These are phyloP conservation scores for Solanum rostratum DNA, from an alignment of 257 asterid genomes.

Conservation along the genomic window DNA sequence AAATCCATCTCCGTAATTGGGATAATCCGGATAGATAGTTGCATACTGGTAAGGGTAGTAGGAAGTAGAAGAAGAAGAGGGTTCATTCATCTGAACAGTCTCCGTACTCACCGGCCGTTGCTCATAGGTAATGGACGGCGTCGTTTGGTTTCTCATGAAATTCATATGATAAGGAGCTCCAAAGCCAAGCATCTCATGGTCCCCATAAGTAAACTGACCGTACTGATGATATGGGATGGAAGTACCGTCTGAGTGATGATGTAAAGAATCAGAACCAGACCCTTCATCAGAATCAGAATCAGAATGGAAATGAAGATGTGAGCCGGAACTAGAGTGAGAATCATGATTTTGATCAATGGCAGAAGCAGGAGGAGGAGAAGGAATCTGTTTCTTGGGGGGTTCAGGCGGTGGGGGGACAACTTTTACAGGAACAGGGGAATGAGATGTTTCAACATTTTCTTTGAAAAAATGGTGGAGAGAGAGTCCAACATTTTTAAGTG, in stretches of 20 bases:
- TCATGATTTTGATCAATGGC: not conserved
- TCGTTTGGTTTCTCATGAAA: slow-evolving; percentile 60
- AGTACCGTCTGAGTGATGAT: slow-evolving; percentile 4
- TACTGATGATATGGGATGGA: not conserved
- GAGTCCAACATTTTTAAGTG: not conserved
- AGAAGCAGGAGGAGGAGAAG: not conserved
- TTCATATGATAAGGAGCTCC: slow-evolving; percentile 18
- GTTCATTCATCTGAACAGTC: slow-evolving; percentile 54
- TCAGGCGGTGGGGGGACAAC: slow-evolving; percentile 45
- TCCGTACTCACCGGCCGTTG: slow-evolving; percentile 64
- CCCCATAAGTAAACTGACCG: slow-evolving; percentile 3
- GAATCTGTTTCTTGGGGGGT: slow-evolving; percentile 20
- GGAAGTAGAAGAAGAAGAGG: slow-evolving; percentile 28
- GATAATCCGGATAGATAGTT: slow-evolving; percentile 26
- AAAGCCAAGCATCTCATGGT: not conserved
- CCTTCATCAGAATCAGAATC: slow-evolving; percentile 33
- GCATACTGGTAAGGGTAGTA: slow-evolving; percentile 20
- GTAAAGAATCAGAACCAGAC: slow-evolving; percentile 37
- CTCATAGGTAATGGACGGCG: slow-evolving; percentile 54
- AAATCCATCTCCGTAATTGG: slow-evolving; percentile 22
- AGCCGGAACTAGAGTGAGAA: slow-evolving; percentile 53
- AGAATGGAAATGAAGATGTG: slow-evolving; percentile 71
- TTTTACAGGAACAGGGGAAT: slow-evolving; percentile 37
- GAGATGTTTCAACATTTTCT: not conserved
- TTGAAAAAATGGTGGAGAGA: not conserved